Conservation (phyloP, 192 early-diverging fungal genomes). For the Haplosporangium gracile region DNA sequence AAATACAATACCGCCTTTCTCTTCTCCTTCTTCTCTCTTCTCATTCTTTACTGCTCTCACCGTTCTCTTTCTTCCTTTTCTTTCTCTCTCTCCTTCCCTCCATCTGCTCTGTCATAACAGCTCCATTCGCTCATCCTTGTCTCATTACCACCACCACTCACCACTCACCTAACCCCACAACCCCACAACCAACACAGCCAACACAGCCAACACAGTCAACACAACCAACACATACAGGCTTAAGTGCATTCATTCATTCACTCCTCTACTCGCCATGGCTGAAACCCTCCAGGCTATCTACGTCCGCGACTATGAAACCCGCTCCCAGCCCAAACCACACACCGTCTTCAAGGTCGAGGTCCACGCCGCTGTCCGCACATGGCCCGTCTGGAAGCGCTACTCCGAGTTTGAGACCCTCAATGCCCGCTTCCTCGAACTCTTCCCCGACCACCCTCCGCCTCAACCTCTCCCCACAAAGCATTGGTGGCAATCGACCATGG, state of each 20-base stretch:
- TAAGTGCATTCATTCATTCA: background rate
- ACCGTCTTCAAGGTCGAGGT: conserved; percentile 82
- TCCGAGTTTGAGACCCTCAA: conserved; percentile 86
- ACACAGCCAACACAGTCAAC: background rate
- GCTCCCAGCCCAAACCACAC: conserved; percentile 72
- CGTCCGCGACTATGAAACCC: conserved; percentile 65
- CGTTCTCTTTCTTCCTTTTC: background rate
- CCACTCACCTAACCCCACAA: background rate
- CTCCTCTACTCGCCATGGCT: conserved; percentile 50
- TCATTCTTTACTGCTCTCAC: background rate
- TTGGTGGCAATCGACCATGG: conserved; percentile 71
- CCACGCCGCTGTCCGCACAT: conserved; percentile 82
- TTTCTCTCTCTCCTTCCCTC: background rate
- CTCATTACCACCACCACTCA: conserved; percentile 12
- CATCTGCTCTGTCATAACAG: background rate
- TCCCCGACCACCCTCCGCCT: conserved; percentile 75
- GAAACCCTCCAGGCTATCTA: conserved; percentile 71
- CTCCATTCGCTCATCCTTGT: conserved; percentile 8
- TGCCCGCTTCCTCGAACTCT: conserved; percentile 70
- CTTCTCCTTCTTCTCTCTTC: background rate
- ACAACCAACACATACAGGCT: background rate
- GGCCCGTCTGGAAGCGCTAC: conserved; percentile 91
- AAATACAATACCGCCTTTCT: too few relatives aligned
- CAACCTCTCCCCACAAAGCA: conserved; percentile 79
- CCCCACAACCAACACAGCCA: background rate